Base-by-base conservation (phyloP, 2,329 filamentous ascomycete genomes). In the Xylariaceae sp. region DNA sequence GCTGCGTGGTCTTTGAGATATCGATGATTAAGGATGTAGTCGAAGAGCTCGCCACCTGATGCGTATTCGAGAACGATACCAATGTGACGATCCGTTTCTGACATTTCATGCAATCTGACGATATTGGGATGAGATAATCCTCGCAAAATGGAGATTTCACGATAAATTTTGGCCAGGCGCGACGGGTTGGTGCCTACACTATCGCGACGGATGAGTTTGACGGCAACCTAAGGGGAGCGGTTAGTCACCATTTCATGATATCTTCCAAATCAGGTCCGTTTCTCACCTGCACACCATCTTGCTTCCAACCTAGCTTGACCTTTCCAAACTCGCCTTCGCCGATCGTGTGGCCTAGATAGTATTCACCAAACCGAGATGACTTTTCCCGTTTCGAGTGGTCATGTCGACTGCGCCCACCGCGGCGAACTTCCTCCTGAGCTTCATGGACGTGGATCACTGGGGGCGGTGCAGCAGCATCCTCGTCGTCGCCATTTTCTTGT, bases 291-390 rank as follows among this genome's bases (percentile, higher is more conserved):
- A 96, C 89, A 65, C 92, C 92, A 74, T 96, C 92, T 73, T 91
- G 89, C 75, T 97, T 97, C 94, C 94, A 99, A 30, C 94, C 94
- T 71, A 97, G 86, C 75, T 97, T 97, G 69, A 99, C 94, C 73
- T 99, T 99, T 65, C 94, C 94, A 73, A 99, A 99, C 75, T 99
- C 94, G 63, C 94, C 94, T 78, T 99, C 94, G 53, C 94, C 94
- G 53, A 99, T 88, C 2, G 93, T 97, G 73, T 96, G 93, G 41
- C 94, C 94, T 2, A 99, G 82, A 61, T 96, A 91, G 74, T 97
- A 99, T 64, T 97, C 92, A 61, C 93, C 93, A 72, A 99, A 97
- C 66, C 90, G 92, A 48, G 88, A 92, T 65, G 88, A 85, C 77
- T 95, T 96, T 67, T 86, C 80, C 44, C 77, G 72, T 64, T 80